Evolutionary conservation across 2,329 filamentous ascomycete genomes (phyloP).

Genomic region (Chaetomiaceae sp.): DNA sequence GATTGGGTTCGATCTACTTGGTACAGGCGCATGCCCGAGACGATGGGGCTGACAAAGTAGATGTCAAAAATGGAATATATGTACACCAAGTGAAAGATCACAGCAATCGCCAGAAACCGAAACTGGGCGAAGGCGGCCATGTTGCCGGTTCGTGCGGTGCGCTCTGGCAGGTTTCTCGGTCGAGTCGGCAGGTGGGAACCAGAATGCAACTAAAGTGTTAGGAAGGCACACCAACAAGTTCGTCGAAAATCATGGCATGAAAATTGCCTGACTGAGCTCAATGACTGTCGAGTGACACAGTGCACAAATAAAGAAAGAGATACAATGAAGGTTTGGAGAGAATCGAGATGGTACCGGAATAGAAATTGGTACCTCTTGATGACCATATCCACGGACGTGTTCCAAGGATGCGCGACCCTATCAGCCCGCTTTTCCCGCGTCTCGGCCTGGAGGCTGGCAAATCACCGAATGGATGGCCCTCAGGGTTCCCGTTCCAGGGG

Average conservation of each 20-base stretch:
- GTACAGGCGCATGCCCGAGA: conserved; percentile 87
- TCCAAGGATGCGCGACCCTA: too few species aligned
- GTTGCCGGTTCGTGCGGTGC: conserved; percentile 14
- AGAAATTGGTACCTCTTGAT: too few species aligned
- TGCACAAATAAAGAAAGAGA: neutral
- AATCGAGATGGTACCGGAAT: too few species aligned
- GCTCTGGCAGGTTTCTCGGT: conserved; percentile 8
- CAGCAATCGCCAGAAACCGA: conserved; percentile 79
- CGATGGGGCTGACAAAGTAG: conserved; percentile 96
- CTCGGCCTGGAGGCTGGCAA: neutral
- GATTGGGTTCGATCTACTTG: conserved; percentile 55
- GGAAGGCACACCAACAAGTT: conserved; percentile 6
- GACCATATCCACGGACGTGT: too few species aligned
- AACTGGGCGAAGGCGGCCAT: conserved; percentile 60
- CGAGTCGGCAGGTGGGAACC: neutral
- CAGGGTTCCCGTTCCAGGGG: neutral
- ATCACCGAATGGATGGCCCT: neutral
- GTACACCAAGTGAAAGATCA: conserved; percentile 90
- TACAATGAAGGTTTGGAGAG: neutral
- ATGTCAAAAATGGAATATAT: conserved; percentile 96
- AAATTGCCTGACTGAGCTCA: conserved; percentile 2
- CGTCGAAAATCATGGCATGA: conserved; percentile 15
- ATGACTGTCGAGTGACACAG: neutral
- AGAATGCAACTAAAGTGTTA: neutral
- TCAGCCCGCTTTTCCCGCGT: conserved; percentile 4